Evolutionary conservation across 495 filamentous ascomycete species (phyloP).

Genomic region (Talaromyces thailandensis): DNA sequence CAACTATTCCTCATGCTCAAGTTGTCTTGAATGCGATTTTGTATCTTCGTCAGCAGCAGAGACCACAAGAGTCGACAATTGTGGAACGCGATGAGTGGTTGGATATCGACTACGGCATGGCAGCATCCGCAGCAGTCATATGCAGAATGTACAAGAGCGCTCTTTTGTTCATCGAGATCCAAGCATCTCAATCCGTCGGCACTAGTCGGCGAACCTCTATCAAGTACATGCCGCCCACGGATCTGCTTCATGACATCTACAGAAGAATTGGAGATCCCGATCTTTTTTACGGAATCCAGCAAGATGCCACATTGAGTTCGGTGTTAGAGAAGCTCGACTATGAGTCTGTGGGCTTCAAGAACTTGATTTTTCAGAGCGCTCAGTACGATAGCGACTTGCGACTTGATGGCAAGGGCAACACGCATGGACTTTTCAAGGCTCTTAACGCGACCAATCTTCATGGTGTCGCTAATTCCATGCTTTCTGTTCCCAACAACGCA

Average conservation of each 20-base stretch:
- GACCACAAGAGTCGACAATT: slow-evolving; percentile 65
- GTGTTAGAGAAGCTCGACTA: slow-evolving; percentile 83
- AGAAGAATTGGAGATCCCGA: slow-evolving; percentile 91
- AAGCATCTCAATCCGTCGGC: slow-evolving; percentile 42
- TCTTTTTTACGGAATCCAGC: slow-evolving; percentile 87
- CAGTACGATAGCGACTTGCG: slow-evolving; percentile 77
- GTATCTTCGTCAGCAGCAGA: slow-evolving; percentile 78
- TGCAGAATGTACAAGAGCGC: slow-evolving; percentile 86
- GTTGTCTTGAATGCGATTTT: slow-evolving; percentile 71
- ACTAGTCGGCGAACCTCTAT: slow-evolving; percentile 59
- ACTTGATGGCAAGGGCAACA: slow-evolving; percentile 40
- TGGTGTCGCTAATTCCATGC: slow-evolving; percentile 38
- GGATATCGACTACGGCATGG: slow-evolving; percentile 65
- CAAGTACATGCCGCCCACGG: slow-evolving; percentile 48
- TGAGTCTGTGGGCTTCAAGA: slow-evolving; percentile 80
- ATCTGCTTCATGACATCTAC: slow-evolving; percentile 71
- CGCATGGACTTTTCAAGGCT: slow-evolving; percentile 31
- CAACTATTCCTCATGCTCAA: slow-evolving; percentile 37
- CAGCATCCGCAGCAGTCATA: slow-evolving; percentile 63
- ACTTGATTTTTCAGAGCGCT: slow-evolving; percentile 84
- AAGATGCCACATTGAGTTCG: slow-evolving; percentile 61
- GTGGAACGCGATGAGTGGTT: slow-evolving; percentile 78
- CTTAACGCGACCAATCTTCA: slow-evolving; percentile 38
- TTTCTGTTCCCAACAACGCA: slow-evolving; percentile 17
- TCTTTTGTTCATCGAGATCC: slow-evolving; percentile 72